Percentiles rank a stretch among this genome's conserved stretches.
These are phyloP conservation scores for Leccinum fallax DNA, from an alignment of 1,284 basidiomycete species.

Conservation along the genomic window DNA sequence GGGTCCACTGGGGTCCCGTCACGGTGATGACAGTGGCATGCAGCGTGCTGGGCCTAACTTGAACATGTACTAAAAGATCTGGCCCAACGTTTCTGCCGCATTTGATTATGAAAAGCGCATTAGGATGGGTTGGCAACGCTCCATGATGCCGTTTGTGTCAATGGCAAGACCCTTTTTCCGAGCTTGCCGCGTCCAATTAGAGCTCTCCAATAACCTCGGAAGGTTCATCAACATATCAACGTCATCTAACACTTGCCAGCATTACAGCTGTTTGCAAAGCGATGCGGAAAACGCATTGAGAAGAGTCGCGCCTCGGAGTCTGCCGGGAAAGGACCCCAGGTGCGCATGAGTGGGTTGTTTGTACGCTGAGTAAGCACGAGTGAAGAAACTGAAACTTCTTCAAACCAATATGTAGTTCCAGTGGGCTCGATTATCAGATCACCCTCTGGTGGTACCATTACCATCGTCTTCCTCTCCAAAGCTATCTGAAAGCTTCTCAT, in stretches of 20 bases:
- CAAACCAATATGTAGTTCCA: too few species aligned
- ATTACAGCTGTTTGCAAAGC: too few species aligned
- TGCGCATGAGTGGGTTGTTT: too few species aligned
- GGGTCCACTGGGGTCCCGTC: background rate
- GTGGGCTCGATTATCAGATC: too few species aligned
- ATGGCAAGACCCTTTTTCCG: background rate
- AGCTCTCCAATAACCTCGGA: background rate
- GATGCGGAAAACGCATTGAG: too few species aligned
- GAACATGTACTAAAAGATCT: background rate
- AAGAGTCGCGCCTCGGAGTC: too few species aligned
- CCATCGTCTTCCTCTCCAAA: background rate
- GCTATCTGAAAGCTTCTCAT: conserved; percentile 13
- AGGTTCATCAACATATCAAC: too few species aligned
- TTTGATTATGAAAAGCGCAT: background rate
- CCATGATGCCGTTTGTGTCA: background rate
- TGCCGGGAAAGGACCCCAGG: too few species aligned
- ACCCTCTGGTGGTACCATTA: too few species aligned
- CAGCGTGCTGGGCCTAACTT: background rate
- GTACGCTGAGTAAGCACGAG: too few species aligned
- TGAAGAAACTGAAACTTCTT: too few species aligned
- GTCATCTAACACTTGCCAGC: too few species aligned
- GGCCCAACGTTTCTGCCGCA: background rate
- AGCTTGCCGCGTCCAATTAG: background rate
- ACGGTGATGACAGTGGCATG: background rate
- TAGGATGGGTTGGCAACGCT: background rate